Percentiles rank a stretch among this genome's conserved stretches.
Conservation (phyloP, 192 early-diverging fungal genomes). For the Coemansia sp. region DNA sequence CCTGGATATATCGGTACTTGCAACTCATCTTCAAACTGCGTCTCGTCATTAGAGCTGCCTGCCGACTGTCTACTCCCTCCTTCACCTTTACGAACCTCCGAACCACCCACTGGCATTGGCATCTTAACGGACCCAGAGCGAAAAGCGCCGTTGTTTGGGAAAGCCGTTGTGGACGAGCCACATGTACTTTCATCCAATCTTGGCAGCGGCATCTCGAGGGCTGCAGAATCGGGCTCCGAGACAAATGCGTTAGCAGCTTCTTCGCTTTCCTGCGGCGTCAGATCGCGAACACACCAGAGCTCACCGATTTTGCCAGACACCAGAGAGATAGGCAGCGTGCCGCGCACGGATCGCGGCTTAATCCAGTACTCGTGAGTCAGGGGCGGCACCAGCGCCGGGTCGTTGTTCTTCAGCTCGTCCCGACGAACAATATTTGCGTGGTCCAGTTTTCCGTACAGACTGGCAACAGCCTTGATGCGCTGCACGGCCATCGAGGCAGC, state of each 20-base stretch:
- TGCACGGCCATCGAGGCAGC: constrained; percentile 10
- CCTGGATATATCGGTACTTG: no score
- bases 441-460: constrained; percentile 15
- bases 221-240: neutral
- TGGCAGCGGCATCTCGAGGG: neutral
- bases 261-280: neutral
- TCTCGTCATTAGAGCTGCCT: no score
- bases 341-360: constrained; percentile 10
- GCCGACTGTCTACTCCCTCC: no score
- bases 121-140: neutral
- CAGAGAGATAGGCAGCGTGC: constrained; percentile 38
- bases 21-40: no score
- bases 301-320: constrained; percentile 25
- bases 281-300: constrained; percentile 33
- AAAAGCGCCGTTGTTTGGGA: neutral
- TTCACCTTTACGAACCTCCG: no score
- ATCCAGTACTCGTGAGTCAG: neutral
- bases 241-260: constrained; percentile 9
- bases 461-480: constrained; percentile 24
- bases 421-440: constrained; percentile 38
- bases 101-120: neutral
- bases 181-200: neutral
- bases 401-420: constrained; percentile 13
- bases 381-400: neutral
- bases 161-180: neutral